A percentile compares a stretch with the other conserved stretches of the same genome.
Conservation (phyloP, 2,329 filamentous ascomycete genomes). For the Ustilaginoidea virens region DNA sequence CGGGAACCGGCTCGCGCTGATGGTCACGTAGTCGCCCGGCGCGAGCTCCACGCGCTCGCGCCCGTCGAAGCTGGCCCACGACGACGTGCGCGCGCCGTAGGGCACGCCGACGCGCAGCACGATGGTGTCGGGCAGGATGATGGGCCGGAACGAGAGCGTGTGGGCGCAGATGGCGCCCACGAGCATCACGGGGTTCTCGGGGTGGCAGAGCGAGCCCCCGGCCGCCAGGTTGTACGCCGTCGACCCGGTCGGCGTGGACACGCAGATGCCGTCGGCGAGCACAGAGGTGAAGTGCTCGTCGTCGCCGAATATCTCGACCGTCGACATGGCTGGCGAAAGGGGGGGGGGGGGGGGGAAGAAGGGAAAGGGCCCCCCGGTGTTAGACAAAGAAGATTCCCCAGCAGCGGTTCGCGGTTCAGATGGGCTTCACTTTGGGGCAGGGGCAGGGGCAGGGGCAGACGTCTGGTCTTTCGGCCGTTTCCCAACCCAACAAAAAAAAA, state of each 20-base stretch:
- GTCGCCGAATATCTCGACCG: conserved; percentile 83
- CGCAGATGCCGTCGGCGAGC: conserved; percentile 82
- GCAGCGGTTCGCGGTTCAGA: no score
- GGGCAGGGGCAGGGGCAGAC: no score
- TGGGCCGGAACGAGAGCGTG: conserved; percentile 88
- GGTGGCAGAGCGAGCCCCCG: conserved; percentile 88
- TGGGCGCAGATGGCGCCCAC: conserved; percentile 91
- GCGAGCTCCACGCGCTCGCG: conserved; percentile 68
- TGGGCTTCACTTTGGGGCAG: no score
- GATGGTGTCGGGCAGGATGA: conserved; percentile 91
- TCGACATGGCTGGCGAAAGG: conserved; percentile 67
- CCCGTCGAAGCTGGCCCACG: conserved; percentile 97
- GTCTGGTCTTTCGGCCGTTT: no score
- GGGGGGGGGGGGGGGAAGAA: no score
- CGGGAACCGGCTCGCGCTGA: conserved; percentile 65
- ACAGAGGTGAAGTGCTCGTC: conserved; percentile 92
- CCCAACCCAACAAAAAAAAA: no score
- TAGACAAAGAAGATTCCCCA: no score
- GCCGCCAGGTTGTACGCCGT: conserved; percentile 94
- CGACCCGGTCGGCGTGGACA: conserved; percentile 86
- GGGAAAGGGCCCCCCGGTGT: no score
- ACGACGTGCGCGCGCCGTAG: conserved; percentile 74
- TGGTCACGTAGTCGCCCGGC: conserved; percentile 72
- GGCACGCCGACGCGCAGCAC: conserved; percentile 89
- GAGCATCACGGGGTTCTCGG: conserved; percentile 91